Percentiles rank a stretch among this genome's conserved stretches.
phyloP scores from a whole-genome alignment of 306 rosid species.

The Albizia julibrissin region DNA sequence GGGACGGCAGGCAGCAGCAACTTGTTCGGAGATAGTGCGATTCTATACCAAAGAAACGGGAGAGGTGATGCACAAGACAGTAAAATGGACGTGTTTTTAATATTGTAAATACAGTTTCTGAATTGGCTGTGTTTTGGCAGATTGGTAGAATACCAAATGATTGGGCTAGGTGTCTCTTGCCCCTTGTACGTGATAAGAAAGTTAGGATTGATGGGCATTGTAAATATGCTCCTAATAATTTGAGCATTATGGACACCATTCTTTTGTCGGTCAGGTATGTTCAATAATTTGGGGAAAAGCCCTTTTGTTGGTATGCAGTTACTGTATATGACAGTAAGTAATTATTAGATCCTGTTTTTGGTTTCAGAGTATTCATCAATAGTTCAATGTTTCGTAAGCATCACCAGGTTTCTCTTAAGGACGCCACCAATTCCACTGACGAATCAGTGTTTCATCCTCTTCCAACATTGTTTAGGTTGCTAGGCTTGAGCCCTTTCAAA shows the following conservation, averaged over 20 bases:
- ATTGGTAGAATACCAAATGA: slow-evolving; percentile 94
- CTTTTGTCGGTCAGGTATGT: slow-evolving; percentile 72
- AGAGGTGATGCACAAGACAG: slow-evolving; percentile 55
- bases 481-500: slow-evolving; percentile 73
- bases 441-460: slow-evolving; percentile 88
- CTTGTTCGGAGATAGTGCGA: slow-evolving; percentile 83
- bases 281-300: background rate
- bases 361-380: slow-evolving; percentile 68
- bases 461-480: slow-evolving; percentile 76
- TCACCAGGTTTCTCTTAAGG: slow-evolving; percentile 70
- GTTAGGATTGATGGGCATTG: slow-evolving; percentile 73
- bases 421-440: slow-evolving; percentile 59
- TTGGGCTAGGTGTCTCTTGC: slow-evolving; percentile 93
- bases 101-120: slow-evolving; percentile 21
- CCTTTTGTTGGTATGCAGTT: background rate
- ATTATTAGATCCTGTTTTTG: slow-evolving; percentile 20
- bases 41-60: slow-evolving; percentile 69
- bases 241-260: slow-evolving; percentile 82
- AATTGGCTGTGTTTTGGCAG: slow-evolving; percentile 47
- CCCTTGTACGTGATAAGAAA: slow-evolving; percentile 77
- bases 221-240: slow-evolving; percentile 64
- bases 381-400: slow-evolving; percentile 72
- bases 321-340: slow-evolving; percentile 18
- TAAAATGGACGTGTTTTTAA: background rate
- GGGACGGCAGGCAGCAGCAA: slow-evolving; percentile 48